Percentiles rank a stretch among this genome's conserved stretches.
These are phyloP conservation scores for Cyclotella atomus DNA, from an alignment of 108 stramenopile species.

Conservation along the genomic window DNA sequence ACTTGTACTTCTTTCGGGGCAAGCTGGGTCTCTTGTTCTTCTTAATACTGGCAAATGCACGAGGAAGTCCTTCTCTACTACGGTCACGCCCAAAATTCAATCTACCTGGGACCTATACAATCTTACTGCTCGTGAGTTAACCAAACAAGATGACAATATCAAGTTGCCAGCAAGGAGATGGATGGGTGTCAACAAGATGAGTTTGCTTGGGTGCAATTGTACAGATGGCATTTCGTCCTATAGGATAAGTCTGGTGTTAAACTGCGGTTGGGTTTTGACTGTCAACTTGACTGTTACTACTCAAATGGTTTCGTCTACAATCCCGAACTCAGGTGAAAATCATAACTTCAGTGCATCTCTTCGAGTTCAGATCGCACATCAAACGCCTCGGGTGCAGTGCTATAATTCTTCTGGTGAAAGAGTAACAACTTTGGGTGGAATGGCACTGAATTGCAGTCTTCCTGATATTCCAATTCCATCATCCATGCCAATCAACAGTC, in stretches of 20 bases:
- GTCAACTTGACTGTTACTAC: constrained; percentile 16
- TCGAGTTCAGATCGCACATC: constrained; percentile 32
- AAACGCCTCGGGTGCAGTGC: constrained; percentile 48
- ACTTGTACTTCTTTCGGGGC: constrained; percentile 37
- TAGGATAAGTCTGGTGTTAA: constrained; percentile 31
- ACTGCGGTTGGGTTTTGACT: constrained; percentile 45
- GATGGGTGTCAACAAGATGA: constrained; percentile 35
- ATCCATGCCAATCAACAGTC: not conserved
- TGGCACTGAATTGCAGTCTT: constrained; percentile 51
- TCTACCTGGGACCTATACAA: constrained; percentile 36
- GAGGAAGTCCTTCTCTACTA: constrained; percentile 50
- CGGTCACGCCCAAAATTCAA: constrained; percentile 35
- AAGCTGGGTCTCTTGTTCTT: constrained; percentile 31
- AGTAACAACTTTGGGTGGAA: constrained; percentile 36
- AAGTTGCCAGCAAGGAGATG: constrained; percentile 38
- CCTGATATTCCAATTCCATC: constrained; percentile 45
- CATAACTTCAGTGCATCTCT: not conserved
- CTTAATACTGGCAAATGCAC: constrained; percentile 47
- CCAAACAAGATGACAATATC: constrained; percentile 23
- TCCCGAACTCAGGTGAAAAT: not conserved
- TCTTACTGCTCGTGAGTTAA: constrained; percentile 26
- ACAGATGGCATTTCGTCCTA: constrained; percentile 7
- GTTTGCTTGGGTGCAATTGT: constrained; percentile 23
- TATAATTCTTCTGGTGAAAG: constrained; percentile 44
- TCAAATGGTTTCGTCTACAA: not conserved